These are phyloP conservation scores for Ophiostoma sp. DNA, from an alignment of 2,329 filamentous ascomycete genomes.

Conservation along the genomic window DNA sequence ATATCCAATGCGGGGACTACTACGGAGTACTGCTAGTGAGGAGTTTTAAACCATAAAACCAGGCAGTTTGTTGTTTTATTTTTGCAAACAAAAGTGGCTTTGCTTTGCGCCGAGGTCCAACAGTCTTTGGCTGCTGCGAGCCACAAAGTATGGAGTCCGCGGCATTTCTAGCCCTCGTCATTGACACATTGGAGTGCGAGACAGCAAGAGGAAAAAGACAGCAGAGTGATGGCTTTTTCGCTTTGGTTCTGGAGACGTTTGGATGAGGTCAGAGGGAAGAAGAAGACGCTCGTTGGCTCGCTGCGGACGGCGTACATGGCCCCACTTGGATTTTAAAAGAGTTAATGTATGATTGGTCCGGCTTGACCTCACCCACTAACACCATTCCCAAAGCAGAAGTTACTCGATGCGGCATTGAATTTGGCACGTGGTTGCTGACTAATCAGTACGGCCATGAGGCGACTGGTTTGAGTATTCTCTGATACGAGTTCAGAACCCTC, in stretches of 20 bases:
- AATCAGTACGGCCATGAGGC: background rate
- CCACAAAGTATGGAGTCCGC: background rate
- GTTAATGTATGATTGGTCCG: background rate
- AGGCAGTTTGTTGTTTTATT: background rate
- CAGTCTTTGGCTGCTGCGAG: background rate
- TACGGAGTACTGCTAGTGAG: background rate
- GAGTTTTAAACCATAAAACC: background rate
- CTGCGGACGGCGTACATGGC: background rate
- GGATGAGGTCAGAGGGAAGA: constrained; percentile 9
- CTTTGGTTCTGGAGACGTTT: constrained; percentile 5
- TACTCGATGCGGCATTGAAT: background rate
- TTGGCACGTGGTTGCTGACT: background rate
- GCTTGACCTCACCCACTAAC: background rate
- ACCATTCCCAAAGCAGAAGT: constrained; percentile 9
- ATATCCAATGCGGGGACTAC: background rate
- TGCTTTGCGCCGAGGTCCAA: background rate
- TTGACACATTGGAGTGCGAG: background rate
- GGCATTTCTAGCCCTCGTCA: background rate
- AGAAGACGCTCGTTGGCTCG: background rate
- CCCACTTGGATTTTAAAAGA: background rate
- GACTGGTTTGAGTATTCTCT: background rate
- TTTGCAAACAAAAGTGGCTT: background rate
- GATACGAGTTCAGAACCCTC: background rate
- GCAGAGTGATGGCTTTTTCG: background rate
- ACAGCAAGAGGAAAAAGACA: constrained; percentile 2